These are phyloP conservation scores for Gaertneriomyces sp. DNA, from an alignment of 192 early-diverging fungal species.

Conservation along the genomic window DNA sequence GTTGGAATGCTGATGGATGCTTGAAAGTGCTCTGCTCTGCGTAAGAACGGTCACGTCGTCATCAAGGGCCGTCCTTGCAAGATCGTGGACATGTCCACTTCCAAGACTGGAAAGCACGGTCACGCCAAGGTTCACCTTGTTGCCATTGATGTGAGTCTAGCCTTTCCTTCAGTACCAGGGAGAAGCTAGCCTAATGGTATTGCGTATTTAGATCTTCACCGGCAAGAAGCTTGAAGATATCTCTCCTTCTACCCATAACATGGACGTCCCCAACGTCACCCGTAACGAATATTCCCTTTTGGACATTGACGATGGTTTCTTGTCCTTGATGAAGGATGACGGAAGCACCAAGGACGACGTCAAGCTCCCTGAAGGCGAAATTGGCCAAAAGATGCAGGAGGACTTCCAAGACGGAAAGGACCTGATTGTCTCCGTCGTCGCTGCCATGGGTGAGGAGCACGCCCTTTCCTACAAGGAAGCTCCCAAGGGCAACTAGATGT, in stretches of 20 bases:
- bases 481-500: constrained; percentile 39
- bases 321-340: constrained; percentile 76
- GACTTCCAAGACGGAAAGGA: constrained; percentile 81
- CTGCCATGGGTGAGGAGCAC: constrained; percentile 91
- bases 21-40: constrained; percentile 87
- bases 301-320: constrained; percentile 87
- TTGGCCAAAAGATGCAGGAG: constrained; percentile 68
- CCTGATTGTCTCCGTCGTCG: constrained; percentile 74
- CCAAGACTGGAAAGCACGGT: constrained; percentile 99
- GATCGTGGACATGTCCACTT: constrained; percentile 99
- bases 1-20: background rate
- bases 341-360: constrained; percentile 94
- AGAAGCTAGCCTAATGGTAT: background rate
- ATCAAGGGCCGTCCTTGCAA: constrained; percentile 99
- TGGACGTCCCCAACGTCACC: constrained; percentile 95
- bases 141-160: constrained; percentile 65
- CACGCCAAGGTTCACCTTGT: constrained; percentile 99
- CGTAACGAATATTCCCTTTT: constrained; percentile 83
- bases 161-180: constrained; percentile 14
- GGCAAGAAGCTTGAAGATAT: constrained; percentile 98
- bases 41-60: constrained; percentile 97
- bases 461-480: constrained; percentile 78
- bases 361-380: constrained; percentile 81
- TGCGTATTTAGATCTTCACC: constrained; percentile 76
- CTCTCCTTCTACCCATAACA: constrained; percentile 99